Conservation (phyloP, 768 basidiomycete genomes). For the Calocybe indica region DNA sequence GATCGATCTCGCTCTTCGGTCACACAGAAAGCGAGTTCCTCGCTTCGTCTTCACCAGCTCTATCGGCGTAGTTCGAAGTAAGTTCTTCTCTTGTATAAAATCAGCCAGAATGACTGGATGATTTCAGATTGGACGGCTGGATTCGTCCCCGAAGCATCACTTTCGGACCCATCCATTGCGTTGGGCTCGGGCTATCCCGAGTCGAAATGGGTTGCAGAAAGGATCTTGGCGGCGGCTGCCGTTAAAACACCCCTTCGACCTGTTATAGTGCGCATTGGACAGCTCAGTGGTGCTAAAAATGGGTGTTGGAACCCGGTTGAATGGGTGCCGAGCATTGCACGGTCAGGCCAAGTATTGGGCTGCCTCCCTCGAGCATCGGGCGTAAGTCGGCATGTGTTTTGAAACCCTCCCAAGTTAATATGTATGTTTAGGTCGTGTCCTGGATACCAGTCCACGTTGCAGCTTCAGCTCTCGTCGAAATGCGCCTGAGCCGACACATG, state of each 20-base stretch:
- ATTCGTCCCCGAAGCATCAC: slow-evolving; percentile 16
- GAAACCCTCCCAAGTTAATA: slow-evolving; percentile 4
- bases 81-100: slow-evolving; percentile 2
- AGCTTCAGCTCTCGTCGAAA: slow-evolving; percentile 20
- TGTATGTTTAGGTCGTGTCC: slow-evolving; percentile 11
- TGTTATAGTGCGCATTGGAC: slow-evolving; percentile 26
- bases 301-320: slow-evolving; percentile 32
- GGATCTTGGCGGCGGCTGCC: slow-evolving; percentile 19
- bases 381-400: slow-evolving; percentile 23
- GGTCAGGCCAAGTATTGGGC: slow-evolving; percentile 19
- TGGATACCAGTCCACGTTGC: slow-evolving; percentile 27
- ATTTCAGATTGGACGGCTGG: slow-evolving; percentile 7
- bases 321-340: slow-evolving; percentile 28
- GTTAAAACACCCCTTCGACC: slow-evolving; percentile 13
- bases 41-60: slow-evolving; percentile 27
- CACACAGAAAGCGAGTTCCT: slow-evolving; percentile 16
- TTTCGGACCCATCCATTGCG: slow-evolving; percentile 16
- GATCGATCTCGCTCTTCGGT: slow-evolving; percentile 26
- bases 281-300: slow-evolving; percentile 28
- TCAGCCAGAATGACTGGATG: not conserved
- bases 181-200: slow-evolving; percentile 25
- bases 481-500: slow-evolving; percentile 11
- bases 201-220: slow-evolving; percentile 33
- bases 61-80: slow-evolving; percentile 22
- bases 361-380: slow-evolving; percentile 23